phyloP scores from a whole-genome alignment of 345 rosid genomes.

The Lumnitzera littorea region DNA sequence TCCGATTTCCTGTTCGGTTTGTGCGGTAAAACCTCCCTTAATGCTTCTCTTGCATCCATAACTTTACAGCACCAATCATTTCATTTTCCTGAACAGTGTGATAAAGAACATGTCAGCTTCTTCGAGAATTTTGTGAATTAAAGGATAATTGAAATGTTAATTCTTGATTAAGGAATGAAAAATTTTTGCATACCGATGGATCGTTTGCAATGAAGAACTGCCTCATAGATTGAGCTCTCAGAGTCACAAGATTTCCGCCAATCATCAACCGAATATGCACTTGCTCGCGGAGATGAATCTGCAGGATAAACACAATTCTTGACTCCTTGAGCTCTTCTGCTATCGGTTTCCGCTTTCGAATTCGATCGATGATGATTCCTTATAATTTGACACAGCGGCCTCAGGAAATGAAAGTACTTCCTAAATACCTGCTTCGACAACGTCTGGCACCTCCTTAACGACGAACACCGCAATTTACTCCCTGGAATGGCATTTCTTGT shows the following conservation, averaged over 20 bases:
- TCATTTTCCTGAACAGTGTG: neutral
- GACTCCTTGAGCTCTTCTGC: conserved; percentile 17
- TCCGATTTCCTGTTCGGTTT: neutral
- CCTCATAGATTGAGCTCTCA: conserved; percentile 19
- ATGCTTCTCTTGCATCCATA: neutral
- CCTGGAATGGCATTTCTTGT: conserved; percentile 18
- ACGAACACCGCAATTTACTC: conserved; percentile 22
- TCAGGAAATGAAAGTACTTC: conserved; percentile 66
- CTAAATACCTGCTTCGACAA: conserved; percentile 43
- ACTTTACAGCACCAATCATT: too few species aligned
- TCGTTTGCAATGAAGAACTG: conserved; percentile 22
- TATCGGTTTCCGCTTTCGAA: conserved; percentile 25
- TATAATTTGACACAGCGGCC: conserved; percentile 55
- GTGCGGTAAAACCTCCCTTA: neutral
- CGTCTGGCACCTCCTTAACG: conserved; percentile 44
- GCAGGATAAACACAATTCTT: conserved; percentile 46
- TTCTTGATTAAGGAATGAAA: too few species aligned
- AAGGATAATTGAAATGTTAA: neutral
- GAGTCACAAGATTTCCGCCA: conserved; percentile 33
- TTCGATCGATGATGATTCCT: conserved; percentile 38
- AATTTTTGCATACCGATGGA: conserved; percentile 10
- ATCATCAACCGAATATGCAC: conserved; percentile 51
- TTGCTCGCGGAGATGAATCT: conserved; percentile 61
- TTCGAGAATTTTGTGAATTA: neutral
- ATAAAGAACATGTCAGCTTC: neutral